phyloP scores from a whole-genome alignment of 2,329 filamentous ascomycete genomes.

The Trematosphaeria pertusa region DNA sequence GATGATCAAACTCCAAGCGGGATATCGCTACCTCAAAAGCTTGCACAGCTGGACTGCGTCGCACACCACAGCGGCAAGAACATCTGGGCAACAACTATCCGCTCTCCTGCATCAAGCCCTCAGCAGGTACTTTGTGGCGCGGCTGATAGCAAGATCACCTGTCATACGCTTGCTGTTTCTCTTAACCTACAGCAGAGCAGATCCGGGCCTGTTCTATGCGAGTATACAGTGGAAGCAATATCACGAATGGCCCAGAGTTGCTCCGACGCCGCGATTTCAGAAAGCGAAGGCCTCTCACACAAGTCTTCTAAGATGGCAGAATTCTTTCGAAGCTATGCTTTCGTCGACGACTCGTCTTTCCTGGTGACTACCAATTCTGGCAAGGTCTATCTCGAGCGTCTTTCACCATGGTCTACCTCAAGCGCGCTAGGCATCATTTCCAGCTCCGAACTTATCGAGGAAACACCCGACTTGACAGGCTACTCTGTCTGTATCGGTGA shows the following conservation, averaged over 20 bases:
- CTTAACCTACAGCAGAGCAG: not conserved
- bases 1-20: not conserved
- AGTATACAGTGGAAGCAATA: constrained; percentile 38
- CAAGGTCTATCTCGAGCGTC: constrained; percentile 57
- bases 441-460: constrained; percentile 36
- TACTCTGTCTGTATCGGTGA: constrained; percentile 57
- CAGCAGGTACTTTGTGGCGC: constrained; percentile 63
- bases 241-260: constrained; percentile 16
- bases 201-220: constrained; percentile 10
- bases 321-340: constrained; percentile 69
- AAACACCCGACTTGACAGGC: constrained; percentile 50
- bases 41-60: constrained; percentile 64
- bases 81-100: constrained; percentile 71
- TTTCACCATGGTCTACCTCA: constrained; percentile 5
- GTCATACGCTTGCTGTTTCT: constrained; percentile 23
- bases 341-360: constrained; percentile 61
- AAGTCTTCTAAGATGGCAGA: constrained; percentile 36
- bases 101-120: constrained; percentile 2
- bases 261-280: not conserved
- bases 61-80: constrained; percentile 84
- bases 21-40: constrained; percentile 27
- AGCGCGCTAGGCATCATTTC: constrained; percentile 9
- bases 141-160: constrained; percentile 74
- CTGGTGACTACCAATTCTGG: constrained; percentile 67
- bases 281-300: constrained; percentile 2